phyloP scores from a whole-genome alignment of 345 rosid species.

The Heritiera fomes region DNA sequence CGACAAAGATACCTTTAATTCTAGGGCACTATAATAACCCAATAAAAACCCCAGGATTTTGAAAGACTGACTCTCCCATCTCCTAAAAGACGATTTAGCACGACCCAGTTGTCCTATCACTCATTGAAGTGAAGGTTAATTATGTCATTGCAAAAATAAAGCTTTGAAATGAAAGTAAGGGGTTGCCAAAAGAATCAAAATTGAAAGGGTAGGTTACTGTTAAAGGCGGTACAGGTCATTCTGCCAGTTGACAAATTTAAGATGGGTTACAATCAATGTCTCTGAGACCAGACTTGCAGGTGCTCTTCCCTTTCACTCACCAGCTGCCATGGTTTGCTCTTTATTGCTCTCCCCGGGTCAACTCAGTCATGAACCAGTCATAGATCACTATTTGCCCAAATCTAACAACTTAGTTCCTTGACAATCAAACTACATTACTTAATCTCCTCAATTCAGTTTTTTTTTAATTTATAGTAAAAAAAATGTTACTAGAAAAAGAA shows the following conservation, averaged over 20 bases:
- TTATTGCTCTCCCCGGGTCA: background rate
- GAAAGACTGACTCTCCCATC: background rate
- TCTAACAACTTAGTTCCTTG: background rate
- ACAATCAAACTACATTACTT: background rate
- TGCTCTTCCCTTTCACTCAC: background rate
- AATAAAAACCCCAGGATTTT: background rate
- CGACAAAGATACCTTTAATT: constrained; percentile 37
- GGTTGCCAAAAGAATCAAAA: constrained; percentile 15
- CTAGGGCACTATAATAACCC: constrained; percentile 6
- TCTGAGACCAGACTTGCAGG: constrained; percentile 14
- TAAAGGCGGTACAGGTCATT: constrained; percentile 20
- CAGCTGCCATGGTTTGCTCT: no score
- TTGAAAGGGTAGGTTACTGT: background rate
- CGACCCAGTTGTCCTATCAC: background rate
- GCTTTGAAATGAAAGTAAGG: background rate
- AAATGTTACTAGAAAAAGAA: no score
- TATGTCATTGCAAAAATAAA: background rate
- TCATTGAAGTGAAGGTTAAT: background rate
- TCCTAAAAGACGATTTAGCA: constrained; percentile 14
- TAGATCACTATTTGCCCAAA: background rate
- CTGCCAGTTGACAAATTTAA: constrained; percentile 26
- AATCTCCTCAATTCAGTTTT: background rate
- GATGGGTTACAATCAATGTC: constrained; percentile 14
- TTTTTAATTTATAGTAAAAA: no score
- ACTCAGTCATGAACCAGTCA: background rate